These are phyloP conservation scores for Coniferiporia sulphurascens DNA, from an alignment of 1,284 basidiomycete genomes.

Conservation along the genomic window DNA sequence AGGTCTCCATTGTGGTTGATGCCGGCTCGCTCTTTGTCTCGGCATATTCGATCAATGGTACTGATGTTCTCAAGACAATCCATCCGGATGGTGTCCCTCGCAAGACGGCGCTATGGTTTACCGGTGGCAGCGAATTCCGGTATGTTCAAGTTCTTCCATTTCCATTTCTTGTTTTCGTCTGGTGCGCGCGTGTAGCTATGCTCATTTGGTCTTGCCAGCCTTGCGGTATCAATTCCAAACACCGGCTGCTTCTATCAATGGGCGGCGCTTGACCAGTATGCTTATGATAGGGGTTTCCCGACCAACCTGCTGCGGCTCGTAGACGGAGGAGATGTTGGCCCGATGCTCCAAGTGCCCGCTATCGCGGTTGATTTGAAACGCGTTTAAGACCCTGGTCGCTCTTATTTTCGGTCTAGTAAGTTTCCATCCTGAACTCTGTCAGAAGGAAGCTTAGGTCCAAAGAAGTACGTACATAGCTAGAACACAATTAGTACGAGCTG, in stretches of 20 bases:
- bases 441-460: no score
- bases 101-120: not conserved
- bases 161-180: not conserved
- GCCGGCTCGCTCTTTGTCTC: slow-evolving; percentile 31
- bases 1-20: slow-evolving; percentile 29
- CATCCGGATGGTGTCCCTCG: not conserved
- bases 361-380: not conserved
- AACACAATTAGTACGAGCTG: no score
- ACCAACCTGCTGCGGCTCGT: not conserved
- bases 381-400: not conserved
- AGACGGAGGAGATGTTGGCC: not conserved
- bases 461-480: no score
- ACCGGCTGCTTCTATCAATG: slow-evolving; percentile 1
- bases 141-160: not conserved
- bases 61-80: not conserved
- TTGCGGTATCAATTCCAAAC: not conserved
- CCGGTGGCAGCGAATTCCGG: not conserved
- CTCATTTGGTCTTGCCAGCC: not conserved
- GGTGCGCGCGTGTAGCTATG: not conserved
- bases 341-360: not conserved
- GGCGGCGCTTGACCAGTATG: not conserved
- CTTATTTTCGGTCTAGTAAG: not conserved
- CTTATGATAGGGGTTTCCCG: not conserved
- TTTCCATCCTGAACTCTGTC: not conserved
- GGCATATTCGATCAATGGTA: not conserved